Base-by-base conservation (phyloP, 495 filamentous ascomycete species). In the Penicillium arizonense region DNA sequence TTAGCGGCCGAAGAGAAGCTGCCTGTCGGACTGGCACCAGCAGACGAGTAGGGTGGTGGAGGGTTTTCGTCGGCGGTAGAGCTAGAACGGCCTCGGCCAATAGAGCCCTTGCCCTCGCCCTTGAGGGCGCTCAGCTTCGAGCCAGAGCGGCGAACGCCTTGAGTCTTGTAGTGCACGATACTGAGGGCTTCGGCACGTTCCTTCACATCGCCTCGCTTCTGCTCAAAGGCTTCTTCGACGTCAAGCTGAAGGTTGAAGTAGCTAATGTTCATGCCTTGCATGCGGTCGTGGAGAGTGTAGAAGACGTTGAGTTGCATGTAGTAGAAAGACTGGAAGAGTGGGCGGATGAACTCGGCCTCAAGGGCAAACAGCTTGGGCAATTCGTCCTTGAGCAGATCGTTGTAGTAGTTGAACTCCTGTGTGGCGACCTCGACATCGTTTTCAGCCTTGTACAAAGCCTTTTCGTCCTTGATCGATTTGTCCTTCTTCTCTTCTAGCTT, bases 271-370 rank as follows among this genome's bases (percentile, higher is more conserved):
- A 95, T 89, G 50, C 78, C 85, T 70, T 97, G 94, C 95, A 97
- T 97, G 70, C 83, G 88, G 71, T 99, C 94, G 70, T 99, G 94
- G 32, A 99, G 78, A 1, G 95, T 97, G 71, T 99, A 99, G 73
- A 97, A 99, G 55, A 99, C 91, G 69, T 99, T 99, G 49, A 99
- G 82, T 69, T 99, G 94, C 95, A 99, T 97, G 77, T 99, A 99
- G 74, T 99, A 99, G 77, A 97, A 99, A 30, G 91, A 96, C 62
- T 97, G 95, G 80, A 99, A 99, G 7, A 99, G 80, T 12, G 94
- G 94, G 51, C 87, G 86, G 70, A 99, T 99, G 73, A 99, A 97
- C 66, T 99, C 89, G 51, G 90, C 81, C 69, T 97, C 95, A n/a
- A 97, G 83, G 16, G 69, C 61, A 72, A 99, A 99, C 5, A 99